phyloP scores from a whole-genome alignment of 2,329 filamentous ascomycete genomes.

The Sarocladium strictum region DNA sequence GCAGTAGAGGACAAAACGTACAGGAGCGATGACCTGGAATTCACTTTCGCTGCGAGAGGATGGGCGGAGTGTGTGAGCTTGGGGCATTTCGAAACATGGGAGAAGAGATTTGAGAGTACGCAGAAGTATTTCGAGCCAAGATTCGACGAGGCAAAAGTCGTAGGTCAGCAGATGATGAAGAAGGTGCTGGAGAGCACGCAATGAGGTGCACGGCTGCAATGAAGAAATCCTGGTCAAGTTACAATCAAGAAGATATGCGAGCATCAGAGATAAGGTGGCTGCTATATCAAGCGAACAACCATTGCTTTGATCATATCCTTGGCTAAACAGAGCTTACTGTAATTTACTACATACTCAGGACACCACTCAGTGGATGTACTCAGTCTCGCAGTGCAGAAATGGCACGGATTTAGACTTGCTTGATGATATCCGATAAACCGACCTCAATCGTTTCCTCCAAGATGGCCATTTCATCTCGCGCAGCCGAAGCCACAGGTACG shows the following conservation, averaged over 20 bases:
- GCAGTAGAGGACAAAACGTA: conserved; percentile 88
- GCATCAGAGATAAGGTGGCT: too few species aligned
- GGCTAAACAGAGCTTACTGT: too few species aligned
- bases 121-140: conserved; percentile 87
- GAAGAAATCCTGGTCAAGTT: too few species aligned
- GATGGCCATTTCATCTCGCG: conserved; percentile 47
- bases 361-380: too few species aligned
- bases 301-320: too few species aligned
- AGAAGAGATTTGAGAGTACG: conserved; percentile 83
- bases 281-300: too few species aligned
- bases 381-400: too few species aligned
- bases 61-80: conserved; percentile 93
- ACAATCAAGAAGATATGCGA: not conserved
- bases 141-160: conserved; percentile 77
- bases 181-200: conserved; percentile 81
- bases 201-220: too few species aligned
- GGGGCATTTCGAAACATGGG: conserved; percentile 89
- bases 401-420: conserved; percentile 22
- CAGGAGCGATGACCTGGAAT: conserved; percentile 92
- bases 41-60: conserved; percentile 90
- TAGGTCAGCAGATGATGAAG: conserved; percentile 97
- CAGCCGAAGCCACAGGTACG: conserved; percentile 30
- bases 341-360: too few species aligned
- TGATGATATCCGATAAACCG: conserved; percentile 38
- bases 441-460: conserved; percentile 49